Evolutionary conservation across 1,284 basidiomycete species (phyloP).

Genomic region (Anthracocystis setariae): DNA sequence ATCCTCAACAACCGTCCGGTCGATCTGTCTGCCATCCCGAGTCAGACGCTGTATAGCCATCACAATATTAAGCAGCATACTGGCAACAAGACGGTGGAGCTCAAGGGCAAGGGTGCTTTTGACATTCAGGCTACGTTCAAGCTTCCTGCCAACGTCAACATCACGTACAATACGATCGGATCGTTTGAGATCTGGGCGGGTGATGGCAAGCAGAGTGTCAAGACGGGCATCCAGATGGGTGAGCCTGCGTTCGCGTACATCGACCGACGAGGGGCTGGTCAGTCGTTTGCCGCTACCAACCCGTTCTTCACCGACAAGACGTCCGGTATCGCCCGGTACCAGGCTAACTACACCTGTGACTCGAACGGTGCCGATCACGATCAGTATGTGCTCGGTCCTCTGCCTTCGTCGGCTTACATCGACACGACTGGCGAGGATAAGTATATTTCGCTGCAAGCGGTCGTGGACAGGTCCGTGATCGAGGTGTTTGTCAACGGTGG

Average conservation of each 20-base stretch:
- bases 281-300: conserved; percentile 56
- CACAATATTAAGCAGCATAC: conserved; percentile 8
- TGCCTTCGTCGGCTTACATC: conserved; percentile 24
- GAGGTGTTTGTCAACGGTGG: conserved; percentile 67
- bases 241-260: conserved; percentile 63
- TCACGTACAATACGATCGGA: conserved; percentile 42
- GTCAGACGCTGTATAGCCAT: conserved; percentile 34
- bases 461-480: conserved; percentile 65
- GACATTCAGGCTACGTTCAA: conserved; percentile 66
- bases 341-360: conserved; percentile 36
- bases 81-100: conserved; percentile 56
- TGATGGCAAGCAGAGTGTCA: conserved; percentile 42
- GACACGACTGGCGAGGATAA: conserved; percentile 20
- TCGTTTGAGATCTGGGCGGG: conserved; percentile 40
- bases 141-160: conserved; percentile 28
- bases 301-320: conserved; percentile 68
- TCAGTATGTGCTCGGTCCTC: conserved; percentile 31
- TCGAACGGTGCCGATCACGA: conserved; percentile 5
- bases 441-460: conserved; percentile 45
- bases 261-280: conserved; percentile 64
- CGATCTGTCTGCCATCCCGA: conserved; percentile 55
- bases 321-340: conserved; percentile 42
- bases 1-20: conserved; percentile 65
- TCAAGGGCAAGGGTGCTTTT: conserved; percentile 62
- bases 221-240: conserved; percentile 53